Percentiles rank a stretch among this genome's conserved stretches.
Conservation (phyloP, 257 asterid genomes). For the Perilla frutescens region DNA sequence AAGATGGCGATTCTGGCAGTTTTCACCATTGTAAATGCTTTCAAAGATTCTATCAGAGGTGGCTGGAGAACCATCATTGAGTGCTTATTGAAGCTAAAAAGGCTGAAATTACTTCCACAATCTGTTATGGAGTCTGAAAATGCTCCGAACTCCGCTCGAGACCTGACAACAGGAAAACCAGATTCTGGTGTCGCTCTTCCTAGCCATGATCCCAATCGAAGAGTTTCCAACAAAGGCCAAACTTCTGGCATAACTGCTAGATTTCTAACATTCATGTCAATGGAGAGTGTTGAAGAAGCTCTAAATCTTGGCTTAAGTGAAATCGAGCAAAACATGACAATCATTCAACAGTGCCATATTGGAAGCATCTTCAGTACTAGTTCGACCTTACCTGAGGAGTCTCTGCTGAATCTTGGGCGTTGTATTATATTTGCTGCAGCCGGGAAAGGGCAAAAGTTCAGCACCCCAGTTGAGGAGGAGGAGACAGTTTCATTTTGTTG, state of each 20-base stretch:
- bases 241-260: constrained; percentile 62
- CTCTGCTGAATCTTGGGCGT: constrained; percentile 81
- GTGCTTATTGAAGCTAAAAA: constrained; percentile 85
- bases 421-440: constrained; percentile 79
- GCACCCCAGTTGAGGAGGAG: constrained; percentile 89
- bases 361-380: constrained; percentile 80
- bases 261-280: constrained; percentile 65
- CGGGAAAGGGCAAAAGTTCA: constrained; percentile 83
- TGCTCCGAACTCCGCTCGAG: constrained; percentile 26
- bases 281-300: constrained; percentile 89
- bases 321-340: constrained; percentile 74
- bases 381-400: constrained; percentile 69
- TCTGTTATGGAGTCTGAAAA: constrained; percentile 62
- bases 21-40: constrained; percentile 77
- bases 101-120: constrained; percentile 84
- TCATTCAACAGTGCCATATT: constrained; percentile 86
- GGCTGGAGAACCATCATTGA: constrained; percentile 96
- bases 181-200: constrained; percentile 43
- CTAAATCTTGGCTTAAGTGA: constrained; percentile 78
- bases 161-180: constrained; percentile 4
- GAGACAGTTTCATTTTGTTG: constrained; percentile 86
- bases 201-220: constrained; percentile 36
- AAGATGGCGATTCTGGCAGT: constrained; percentile 89
- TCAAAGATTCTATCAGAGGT: constrained; percentile 76
- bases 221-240: constrained; percentile 41